These are phyloP conservation scores for Aspergillus sp. DNA, from an alignment of 2,329 filamentous ascomycete genomes.

Conservation along the genomic window DNA sequence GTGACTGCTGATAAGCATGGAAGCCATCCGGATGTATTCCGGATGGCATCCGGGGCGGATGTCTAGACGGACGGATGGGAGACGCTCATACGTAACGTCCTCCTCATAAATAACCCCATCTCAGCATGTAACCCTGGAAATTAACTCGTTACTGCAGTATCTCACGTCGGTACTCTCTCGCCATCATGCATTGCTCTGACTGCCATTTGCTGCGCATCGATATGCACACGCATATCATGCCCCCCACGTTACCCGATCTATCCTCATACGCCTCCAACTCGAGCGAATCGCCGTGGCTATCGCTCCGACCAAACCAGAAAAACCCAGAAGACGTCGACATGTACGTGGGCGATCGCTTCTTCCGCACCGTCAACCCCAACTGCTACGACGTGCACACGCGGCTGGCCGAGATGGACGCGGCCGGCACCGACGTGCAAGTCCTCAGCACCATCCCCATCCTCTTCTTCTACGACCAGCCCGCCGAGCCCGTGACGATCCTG, in stretches of 20 bases:
- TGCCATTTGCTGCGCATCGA: slow-evolving; percentile 15
- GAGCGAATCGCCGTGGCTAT: slow-evolving; percentile 11
- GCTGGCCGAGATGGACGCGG: slow-evolving; percentile 14
- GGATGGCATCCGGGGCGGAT: slow-evolving; percentile 4
- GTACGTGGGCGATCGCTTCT: slow-evolving; percentile 15
- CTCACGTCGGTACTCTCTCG: background rate
- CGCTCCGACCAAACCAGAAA: slow-evolving; percentile 7
- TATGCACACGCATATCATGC: slow-evolving; percentile 21
- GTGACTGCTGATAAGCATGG: background rate
- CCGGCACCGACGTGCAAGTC: slow-evolving; percentile 13
- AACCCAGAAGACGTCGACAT: slow-evolving; percentile 10
- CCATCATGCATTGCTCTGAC: slow-evolving; percentile 7
- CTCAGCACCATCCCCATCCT: slow-evolving; percentile 17
- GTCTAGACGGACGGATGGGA: background rate
- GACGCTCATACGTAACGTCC: background rate
- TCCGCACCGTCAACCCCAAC: slow-evolving; percentile 16
- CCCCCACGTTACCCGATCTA: slow-evolving; percentile 14
- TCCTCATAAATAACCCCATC: background rate
- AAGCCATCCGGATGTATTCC: slow-evolving; percentile 4
- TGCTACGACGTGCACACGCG: slow-evolving; percentile 15
- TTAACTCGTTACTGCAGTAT: background rate
- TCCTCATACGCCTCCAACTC: slow-evolving; percentile 7
- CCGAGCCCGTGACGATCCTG: slow-evolving; percentile 8
- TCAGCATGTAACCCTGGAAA: background rate
- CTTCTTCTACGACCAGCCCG: slow-evolving; percentile 18